Conservation (phyloP, 495 filamentous ascomycete species). For the Aspergillus leporis region DNA sequence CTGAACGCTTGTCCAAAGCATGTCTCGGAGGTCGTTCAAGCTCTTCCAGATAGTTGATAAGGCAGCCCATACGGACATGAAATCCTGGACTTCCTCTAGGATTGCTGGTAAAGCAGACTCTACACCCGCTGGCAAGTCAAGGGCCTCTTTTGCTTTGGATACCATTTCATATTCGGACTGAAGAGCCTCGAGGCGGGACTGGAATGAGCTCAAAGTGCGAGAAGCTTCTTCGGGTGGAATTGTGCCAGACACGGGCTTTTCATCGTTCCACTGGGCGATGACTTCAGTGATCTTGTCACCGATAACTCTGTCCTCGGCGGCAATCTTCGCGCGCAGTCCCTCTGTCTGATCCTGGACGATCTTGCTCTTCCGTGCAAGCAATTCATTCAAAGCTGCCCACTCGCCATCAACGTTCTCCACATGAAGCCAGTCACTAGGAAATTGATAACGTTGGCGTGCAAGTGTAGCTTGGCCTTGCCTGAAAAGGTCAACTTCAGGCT, state of each 20-base stretch:
- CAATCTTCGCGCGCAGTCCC: constrained; percentile 91
- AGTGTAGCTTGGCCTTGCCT: constrained; percentile 91
- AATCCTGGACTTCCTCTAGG: constrained; percentile 96
- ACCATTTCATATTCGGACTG: constrained; percentile 91
- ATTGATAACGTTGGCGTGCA: constrained; percentile 85
- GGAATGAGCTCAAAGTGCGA: constrained; percentile 74
- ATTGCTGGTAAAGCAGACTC: constrained; percentile 78
- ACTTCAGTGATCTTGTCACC: constrained; percentile 82
- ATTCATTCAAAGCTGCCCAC: constrained; percentile 88
- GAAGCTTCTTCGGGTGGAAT: constrained; percentile 87
- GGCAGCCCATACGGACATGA: constrained; percentile 96
- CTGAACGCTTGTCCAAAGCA: constrained; percentile 88
- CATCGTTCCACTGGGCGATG: constrained; percentile 82
- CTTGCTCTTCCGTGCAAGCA: constrained; percentile 85
- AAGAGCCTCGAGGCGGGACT: constrained; percentile 75
- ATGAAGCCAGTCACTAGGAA: constrained; percentile 88
- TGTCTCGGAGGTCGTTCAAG: constrained; percentile 88
- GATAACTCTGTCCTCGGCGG: constrained; percentile 89
- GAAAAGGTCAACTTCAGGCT: constrained; percentile 92
- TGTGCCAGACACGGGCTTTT: constrained; percentile 93
- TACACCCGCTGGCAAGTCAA: constrained; percentile 78
- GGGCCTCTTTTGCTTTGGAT: constrained; percentile 90
- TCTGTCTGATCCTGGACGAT: constrained; percentile 95
- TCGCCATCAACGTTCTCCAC: constrained; percentile 92
- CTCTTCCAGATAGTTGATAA: constrained; percentile 96